Evolutionary conservation across 1,139 yeast species (phyloP).

Genomic region (Candida albicans): DNA sequence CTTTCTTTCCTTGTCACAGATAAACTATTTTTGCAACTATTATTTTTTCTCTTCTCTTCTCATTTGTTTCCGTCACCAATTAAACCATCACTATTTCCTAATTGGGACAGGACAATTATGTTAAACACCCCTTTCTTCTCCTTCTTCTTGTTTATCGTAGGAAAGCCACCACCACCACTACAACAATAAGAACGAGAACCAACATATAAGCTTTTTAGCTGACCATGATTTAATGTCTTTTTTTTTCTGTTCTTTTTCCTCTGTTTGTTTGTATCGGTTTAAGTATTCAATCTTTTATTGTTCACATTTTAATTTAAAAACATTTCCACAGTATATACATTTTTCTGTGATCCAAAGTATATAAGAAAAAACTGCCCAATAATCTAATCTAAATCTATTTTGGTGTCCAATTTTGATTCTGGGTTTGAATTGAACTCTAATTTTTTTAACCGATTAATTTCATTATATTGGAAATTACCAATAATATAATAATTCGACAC

Average conservation of each 20-base stretch:
- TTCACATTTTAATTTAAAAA: too few species aligned
- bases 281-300: too few species aligned
- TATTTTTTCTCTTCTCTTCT: neutral
- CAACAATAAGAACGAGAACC: too few species aligned
- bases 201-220: too few species aligned
- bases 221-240: too few species aligned
- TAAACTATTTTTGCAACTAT: neutral
- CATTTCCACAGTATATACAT: too few species aligned
- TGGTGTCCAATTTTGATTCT: neutral
- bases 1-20: neutral
- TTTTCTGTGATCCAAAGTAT: too few species aligned
- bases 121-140: neutral
- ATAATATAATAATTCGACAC: conserved; percentile 2
- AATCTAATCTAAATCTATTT: neutral
- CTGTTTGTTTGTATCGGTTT: too few species aligned
- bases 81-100: neutral
- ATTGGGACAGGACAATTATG: neutral
- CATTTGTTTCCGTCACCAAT: neutral
- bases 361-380: neutral
- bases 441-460: neutral
- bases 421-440: neutral
- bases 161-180: too few species aligned
- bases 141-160: too few species aligned
- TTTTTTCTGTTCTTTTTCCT: too few species aligned
- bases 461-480: conserved; percentile 3